phyloP scores from a whole-genome alignment of 495 filamentous ascomycete species.

The Talaromyces adpressus region DNA sequence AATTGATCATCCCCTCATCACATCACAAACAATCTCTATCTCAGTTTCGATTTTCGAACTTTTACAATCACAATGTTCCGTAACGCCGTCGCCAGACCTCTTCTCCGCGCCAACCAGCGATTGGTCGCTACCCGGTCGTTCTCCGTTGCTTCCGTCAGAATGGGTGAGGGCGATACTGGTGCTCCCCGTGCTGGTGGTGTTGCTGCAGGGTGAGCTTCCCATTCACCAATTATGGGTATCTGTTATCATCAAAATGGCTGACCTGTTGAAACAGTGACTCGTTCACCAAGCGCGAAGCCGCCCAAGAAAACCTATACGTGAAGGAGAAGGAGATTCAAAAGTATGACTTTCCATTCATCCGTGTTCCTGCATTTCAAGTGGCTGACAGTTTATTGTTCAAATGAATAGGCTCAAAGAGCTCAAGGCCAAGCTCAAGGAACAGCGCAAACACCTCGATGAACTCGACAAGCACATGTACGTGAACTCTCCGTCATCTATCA shows the following conservation, averaged over 20 bases:
- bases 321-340: constrained; percentile 79
- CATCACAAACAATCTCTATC: not conserved
- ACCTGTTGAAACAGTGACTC: constrained; percentile 56
- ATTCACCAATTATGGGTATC: not conserved
- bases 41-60: constrained; percentile 10
- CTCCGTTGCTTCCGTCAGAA: constrained; percentile 52
- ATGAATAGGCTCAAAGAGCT: constrained; percentile 48
- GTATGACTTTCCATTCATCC: constrained; percentile 25
- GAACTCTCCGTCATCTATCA: not conserved
- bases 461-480: constrained; percentile 79
- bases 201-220: constrained; percentile 24
- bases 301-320: constrained; percentile 78
- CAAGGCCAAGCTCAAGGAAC: constrained; percentile 69
- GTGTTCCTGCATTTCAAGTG: constrained; percentile 3
- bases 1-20: not conserved
- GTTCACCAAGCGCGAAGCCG: constrained; percentile 86
- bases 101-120: constrained; percentile 41
- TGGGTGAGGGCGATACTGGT: constrained; percentile 65
- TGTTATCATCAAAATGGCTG: not conserved
- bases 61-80: constrained; percentile 52
- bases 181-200: constrained; percentile 41
- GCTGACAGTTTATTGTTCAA: not conserved
- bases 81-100: constrained; percentile 53
- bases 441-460: constrained; percentile 75
- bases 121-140: constrained; percentile 51